These are phyloP conservation scores for Hirsutella thompsonii DNA, from an alignment of 2,329 filamentous ascomycete genomes.

Conservation along the genomic window DNA sequence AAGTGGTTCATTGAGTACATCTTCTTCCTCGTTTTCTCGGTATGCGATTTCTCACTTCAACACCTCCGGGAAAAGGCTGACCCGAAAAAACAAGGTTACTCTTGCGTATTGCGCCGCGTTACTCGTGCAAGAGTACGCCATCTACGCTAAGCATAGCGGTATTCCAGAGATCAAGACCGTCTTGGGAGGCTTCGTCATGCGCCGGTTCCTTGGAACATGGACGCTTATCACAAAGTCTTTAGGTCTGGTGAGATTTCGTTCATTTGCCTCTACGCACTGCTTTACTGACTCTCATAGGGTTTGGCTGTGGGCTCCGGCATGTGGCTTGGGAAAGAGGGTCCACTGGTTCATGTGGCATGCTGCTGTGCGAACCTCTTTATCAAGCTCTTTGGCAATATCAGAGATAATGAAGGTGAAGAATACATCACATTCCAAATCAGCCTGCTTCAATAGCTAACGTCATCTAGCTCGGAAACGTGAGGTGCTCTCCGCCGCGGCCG, in stretches of 20 bases:
- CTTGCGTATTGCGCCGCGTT: slow-evolving; percentile 69
- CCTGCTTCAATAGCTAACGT: not conserved
- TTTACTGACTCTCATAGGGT: slow-evolving; percentile 37
- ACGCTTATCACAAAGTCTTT: slow-evolving; percentile 82
- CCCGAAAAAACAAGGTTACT: too few relatives aligned
- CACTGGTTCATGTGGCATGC: slow-evolving; percentile 89
- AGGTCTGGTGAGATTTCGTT: slow-evolving; percentile 52
- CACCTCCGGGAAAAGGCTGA: too few relatives aligned
- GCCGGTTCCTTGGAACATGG: slow-evolving; percentile 75
- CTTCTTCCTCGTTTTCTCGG: slow-evolving; percentile 75
- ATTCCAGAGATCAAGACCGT: slow-evolving; percentile 98
- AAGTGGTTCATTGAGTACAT: slow-evolving; percentile 78
- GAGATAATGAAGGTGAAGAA: slow-evolving; percentile 66
- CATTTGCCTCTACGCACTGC: not conserved
- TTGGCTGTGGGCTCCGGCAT: slow-evolving; percentile 86
- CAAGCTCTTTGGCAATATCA: slow-evolving; percentile 70
- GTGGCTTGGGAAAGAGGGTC: slow-evolving; percentile 95
- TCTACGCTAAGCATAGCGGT: slow-evolving; percentile 86
- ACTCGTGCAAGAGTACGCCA: slow-evolving; percentile 71
- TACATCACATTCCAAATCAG: not conserved
- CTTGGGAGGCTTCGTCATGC: slow-evolving; percentile 85
- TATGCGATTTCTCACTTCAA: slow-evolving; percentile 28
- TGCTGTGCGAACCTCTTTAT: slow-evolving; percentile 92
- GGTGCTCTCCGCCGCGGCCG: slow-evolving; percentile 87
- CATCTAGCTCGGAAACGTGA: slow-evolving; percentile 38